Evolutionary conservation across 305 asterid species (phyloP).

Genomic region (Coffea humblotiana): DNA sequence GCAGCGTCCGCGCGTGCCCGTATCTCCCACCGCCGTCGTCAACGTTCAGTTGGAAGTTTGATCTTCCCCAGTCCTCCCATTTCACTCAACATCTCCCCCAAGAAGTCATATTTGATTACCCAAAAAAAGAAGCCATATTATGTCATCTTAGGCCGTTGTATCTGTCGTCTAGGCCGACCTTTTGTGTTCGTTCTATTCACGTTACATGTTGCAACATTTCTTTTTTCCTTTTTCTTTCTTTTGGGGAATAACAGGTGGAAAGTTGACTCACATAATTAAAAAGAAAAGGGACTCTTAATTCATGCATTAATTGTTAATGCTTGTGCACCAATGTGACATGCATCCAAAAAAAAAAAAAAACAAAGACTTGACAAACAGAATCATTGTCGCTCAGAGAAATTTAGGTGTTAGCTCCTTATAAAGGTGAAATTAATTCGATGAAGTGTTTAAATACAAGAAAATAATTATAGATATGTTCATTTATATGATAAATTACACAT

Average conservation of each 20-base stretch:
- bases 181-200: not conserved
- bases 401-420: too few relatives aligned
- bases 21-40: not conserved
- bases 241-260: not conserved
- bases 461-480: too few relatives aligned
- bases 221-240: too few relatives aligned
- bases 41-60: not conserved
- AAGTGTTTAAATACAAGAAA: too few relatives aligned
- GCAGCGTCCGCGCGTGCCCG: slow-evolving; percentile 44
- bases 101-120: not conserved
- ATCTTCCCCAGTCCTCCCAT: slow-evolving; percentile 9
- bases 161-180: slow-evolving; percentile 8
- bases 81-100: not conserved
- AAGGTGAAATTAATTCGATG: too few relatives aligned
- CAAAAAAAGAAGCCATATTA: too few relatives aligned
- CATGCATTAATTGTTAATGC: too few relatives aligned
- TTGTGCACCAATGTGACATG: not conserved
- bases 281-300: too few relatives aligned
- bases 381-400: too few relatives aligned
- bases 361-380: too few relatives aligned
- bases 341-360: too few relatives aligned
- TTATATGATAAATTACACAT: too few relatives aligned
- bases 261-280: not conserved
- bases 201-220: not conserved
- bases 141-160: not conserved